A percentile compares a stretch with the other conserved stretches of the same genome.
Conservation (phyloP, 805 yeast genomes). For the Brettanomyces bruxellensis region DNA sequence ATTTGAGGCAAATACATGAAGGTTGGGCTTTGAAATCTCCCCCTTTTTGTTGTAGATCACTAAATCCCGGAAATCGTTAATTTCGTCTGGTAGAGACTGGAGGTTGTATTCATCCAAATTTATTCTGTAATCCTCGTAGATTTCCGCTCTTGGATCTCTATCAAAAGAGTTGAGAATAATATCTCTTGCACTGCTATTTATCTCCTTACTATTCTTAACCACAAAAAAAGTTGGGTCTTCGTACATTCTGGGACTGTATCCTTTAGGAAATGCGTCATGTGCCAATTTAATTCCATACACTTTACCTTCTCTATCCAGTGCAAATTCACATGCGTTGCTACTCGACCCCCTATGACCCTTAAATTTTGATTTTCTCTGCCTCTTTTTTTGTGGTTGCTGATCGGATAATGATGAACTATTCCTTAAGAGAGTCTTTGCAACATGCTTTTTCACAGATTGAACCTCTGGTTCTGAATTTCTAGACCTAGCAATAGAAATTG, state of each 20-base stretch:
- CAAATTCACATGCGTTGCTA: slow-evolving; percentile 22
- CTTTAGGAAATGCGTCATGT: slow-evolving; percentile 20
- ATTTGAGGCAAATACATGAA: slow-evolving; percentile 42
- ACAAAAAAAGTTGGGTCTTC: slow-evolving; percentile 27
- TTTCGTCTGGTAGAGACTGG: slow-evolving; percentile 45
- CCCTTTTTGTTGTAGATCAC: slow-evolving; percentile 30
- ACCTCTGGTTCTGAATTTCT: no score
- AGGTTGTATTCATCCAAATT: slow-evolving; percentile 39
- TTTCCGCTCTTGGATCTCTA: slow-evolving; percentile 15
- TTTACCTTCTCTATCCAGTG: slow-evolving; percentile 38
- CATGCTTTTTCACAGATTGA: slow-evolving; percentile 1
- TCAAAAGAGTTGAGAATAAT: slow-evolving; percentile 40
- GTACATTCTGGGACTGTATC: slow-evolving; percentile 21
- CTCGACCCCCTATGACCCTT: no score
- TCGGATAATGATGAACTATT: slow-evolving; percentile 5
- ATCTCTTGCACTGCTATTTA: slow-evolving; percentile 28
- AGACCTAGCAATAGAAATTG: no score
- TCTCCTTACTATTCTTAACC: slow-evolving; percentile 14
- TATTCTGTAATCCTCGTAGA: slow-evolving; percentile 26
- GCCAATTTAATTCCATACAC: slow-evolving; percentile 24
- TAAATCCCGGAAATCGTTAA: slow-evolving; percentile 46
- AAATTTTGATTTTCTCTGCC: slow-evolving; percentile 13
- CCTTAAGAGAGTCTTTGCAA: slow-evolving; percentile 10
- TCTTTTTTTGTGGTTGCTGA: slow-evolving; percentile 10
- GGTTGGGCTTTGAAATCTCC: slow-evolving; percentile 26